Conservation (phyloP, 192 early-diverging fungal species). For the Dispira parvispora region DNA sequence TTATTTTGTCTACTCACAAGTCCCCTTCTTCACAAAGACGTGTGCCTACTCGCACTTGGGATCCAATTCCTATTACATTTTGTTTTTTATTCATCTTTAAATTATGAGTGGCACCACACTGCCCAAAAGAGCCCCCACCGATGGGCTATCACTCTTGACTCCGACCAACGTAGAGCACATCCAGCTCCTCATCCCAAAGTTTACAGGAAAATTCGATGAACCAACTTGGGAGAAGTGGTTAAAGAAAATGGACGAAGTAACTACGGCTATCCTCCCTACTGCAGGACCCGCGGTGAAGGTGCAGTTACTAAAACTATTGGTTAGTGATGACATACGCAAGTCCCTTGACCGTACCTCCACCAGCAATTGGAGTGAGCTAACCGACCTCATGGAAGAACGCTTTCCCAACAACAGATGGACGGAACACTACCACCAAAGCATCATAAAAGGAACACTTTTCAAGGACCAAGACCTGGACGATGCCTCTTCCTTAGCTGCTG, state of each 20-base stretch:
- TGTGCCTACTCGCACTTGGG: no score
- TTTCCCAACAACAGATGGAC: background rate
- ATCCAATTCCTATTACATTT: no score
- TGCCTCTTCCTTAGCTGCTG: background rate
- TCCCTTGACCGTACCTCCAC: background rate
- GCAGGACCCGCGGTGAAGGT: background rate
- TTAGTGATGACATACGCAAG: background rate
- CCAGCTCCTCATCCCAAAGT: background rate
- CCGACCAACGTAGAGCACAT: background rate
- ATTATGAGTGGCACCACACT: no score
- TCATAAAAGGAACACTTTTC: background rate
- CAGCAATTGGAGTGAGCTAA: background rate
- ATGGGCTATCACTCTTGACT: no score
- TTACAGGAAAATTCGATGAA: background rate
- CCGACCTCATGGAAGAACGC: background rate
- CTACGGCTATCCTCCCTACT: background rate
- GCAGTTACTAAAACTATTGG: background rate
- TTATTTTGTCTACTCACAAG: no score
- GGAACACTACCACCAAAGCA: background rate
- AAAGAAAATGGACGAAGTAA: background rate
- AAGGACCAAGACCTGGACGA: background rate
- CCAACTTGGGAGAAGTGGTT: background rate
- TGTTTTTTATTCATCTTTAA: no score
- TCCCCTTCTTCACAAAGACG: no score
- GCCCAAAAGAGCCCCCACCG: no score